Percentiles rank a stretch among this genome's conserved stretches.
Conservation (phyloP, 345 rosid species). For the Populus alba region DNA sequence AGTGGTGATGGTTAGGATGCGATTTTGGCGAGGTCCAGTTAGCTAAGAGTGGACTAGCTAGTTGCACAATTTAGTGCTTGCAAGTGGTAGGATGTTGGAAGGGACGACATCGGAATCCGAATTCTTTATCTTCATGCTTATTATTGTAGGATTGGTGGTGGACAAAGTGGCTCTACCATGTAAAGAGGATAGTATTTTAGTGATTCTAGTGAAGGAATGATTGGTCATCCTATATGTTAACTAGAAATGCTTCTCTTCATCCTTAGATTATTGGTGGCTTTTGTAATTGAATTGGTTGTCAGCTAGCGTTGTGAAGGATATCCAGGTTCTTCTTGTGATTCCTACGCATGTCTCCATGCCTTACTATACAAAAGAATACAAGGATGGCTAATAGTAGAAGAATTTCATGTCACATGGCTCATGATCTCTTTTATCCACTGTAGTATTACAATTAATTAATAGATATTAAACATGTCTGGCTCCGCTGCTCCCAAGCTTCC, state of each 20-base stretch:
- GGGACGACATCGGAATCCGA: not conserved
- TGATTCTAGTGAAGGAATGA: conserved; percentile 1
- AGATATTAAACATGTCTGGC: not conserved
- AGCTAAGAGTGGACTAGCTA: conserved; percentile 10
- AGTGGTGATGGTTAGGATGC: conserved; percentile 2
- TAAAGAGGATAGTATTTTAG: not conserved
- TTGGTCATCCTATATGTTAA: not conserved
- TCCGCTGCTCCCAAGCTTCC: not conserved
- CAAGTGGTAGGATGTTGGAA: not conserved
- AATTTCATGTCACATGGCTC: not conserved
- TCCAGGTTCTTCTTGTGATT: not conserved
- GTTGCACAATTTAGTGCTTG: not conserved
- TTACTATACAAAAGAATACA: no score
- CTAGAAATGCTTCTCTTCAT: not conserved
- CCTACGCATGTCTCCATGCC: not conserved
- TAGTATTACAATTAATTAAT: not conserved
- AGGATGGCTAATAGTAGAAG: not conserved
- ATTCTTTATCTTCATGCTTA: not conserved
- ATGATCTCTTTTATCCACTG: not conserved
- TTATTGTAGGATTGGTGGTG: not conserved
- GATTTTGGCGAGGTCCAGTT: not conserved
- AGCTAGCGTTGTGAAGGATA: not conserved
- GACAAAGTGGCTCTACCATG: not conserved
- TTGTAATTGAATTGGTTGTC: not conserved
- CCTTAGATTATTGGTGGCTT: not conserved